A percentile compares a stretch with the other conserved stretches of the same genome.
Conservation (phyloP, 441 rosid genomes). For the Erysimum pusillum region DNA sequence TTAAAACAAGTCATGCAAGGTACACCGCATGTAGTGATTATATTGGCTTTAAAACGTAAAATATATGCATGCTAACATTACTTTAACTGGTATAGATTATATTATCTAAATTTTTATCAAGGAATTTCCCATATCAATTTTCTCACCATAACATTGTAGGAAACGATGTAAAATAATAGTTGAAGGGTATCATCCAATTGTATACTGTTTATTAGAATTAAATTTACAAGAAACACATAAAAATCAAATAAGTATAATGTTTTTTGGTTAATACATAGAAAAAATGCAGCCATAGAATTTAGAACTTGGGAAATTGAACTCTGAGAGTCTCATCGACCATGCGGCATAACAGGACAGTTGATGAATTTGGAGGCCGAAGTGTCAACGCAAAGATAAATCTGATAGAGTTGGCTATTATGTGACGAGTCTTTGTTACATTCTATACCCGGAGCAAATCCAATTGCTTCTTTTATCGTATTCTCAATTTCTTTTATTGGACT, state of each 20-base stretch:
- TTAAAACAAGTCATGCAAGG: no score
- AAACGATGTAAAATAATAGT: not conserved
- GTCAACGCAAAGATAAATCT: conserved; percentile 75
- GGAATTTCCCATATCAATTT: no score
- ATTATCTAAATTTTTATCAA: no score
- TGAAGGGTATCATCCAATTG: not conserved
- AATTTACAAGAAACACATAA: conserved; percentile 5
- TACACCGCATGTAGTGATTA: no score
- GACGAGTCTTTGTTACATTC: conserved; percentile 72
- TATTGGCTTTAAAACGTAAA: no score
- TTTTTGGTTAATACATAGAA: not conserved
- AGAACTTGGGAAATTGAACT: conserved; percentile 74
- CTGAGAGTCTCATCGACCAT: conserved; percentile 57
- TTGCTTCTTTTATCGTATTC: conserved; percentile 45
- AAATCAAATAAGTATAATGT: not conserved
- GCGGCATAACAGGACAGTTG: conserved; percentile 71
- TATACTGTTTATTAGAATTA: not conserved
- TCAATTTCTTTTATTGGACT: conserved; percentile 47
- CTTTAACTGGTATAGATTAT: no score
- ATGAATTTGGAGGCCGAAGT: conserved; percentile 58
- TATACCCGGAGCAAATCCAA: conserved; percentile 65
- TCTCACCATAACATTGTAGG: not conserved
- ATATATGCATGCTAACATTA: no score
- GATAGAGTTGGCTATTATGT: conserved; percentile 75
- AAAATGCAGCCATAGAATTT: conserved; percentile 12